Evolutionary conservation across 306 rosid species (phyloP).

Genomic region (Carpinus fangiana): DNA sequence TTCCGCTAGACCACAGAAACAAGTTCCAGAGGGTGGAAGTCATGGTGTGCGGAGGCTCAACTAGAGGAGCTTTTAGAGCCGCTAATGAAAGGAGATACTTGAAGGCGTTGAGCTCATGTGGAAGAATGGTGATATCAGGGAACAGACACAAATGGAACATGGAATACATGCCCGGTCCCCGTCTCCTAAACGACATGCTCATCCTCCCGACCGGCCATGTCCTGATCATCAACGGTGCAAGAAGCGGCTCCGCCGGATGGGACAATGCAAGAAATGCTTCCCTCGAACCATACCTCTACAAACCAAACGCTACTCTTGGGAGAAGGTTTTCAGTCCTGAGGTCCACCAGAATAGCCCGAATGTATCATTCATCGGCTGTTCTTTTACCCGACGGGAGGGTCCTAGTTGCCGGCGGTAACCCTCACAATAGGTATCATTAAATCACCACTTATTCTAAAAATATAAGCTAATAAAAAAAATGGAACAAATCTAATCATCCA

Average conservation of each 20-base stretch:
- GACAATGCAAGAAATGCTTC: slow-evolving; percentile 69
- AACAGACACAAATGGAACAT: slow-evolving; percentile 55
- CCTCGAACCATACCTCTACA: slow-evolving; percentile 60
- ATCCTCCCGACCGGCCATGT: slow-evolving; percentile 68
- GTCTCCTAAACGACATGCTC: slow-evolving; percentile 71
- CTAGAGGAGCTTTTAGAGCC: slow-evolving; percentile 56
- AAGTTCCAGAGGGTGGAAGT: slow-evolving; percentile 54
- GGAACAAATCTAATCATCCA: too few relatives aligned
- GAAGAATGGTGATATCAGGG: slow-evolving; percentile 82
- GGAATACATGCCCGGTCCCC: slow-evolving; percentile 82
- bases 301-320: slow-evolving; percentile 40
- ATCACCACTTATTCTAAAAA: too few relatives aligned
- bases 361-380: slow-evolving; percentile 77
- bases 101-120: slow-evolving; percentile 65
- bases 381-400: slow-evolving; percentile 81
- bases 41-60: slow-evolving; percentile 84
- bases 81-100: slow-evolving; percentile 42
- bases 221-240: slow-evolving; percentile 77
- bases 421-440: slow-evolving; percentile 31
- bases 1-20: slow-evolving; percentile 63
- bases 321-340: slow-evolving; percentile 55
- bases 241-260: slow-evolving; percentile 62
- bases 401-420: slow-evolving; percentile 67
- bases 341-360: slow-evolving; percentile 61
- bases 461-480: too few relatives aligned